phyloP scores from a whole-genome alignment of 1,139 yeast genomes.

The Nakaseomyces kungkrabaensis region DNA sequence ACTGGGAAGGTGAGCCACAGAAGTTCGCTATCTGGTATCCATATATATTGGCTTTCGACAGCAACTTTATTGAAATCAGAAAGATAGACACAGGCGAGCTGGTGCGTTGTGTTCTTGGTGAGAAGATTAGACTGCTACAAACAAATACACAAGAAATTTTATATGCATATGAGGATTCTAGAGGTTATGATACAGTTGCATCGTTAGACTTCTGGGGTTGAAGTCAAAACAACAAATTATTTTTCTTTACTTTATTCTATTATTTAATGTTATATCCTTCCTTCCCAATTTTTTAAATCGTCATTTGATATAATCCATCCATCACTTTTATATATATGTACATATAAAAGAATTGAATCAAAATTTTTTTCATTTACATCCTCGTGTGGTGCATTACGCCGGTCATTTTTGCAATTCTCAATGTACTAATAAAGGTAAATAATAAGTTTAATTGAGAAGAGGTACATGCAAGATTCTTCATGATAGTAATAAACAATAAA shows the following conservation, averaged over 20 bases:
- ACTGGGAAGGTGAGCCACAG: conserved; percentile 96
- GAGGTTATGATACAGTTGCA: conserved; percentile 85
- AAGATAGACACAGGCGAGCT: conserved; percentile 83
- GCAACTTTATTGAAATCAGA: conserved; percentile 82
- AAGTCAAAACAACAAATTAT: neutral
- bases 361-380: neutral
- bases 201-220: conserved; percentile 78
- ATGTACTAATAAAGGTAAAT: too few relatives aligned
- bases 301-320: too few relatives aligned
- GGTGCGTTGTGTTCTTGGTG: conserved; percentile 86
- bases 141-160: conserved; percentile 88
- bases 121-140: conserved; percentile 78
- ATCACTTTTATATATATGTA: too few relatives aligned
- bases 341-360: neutral
- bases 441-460: too few relatives aligned
- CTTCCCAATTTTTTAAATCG: too few relatives aligned
- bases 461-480: too few relatives aligned
- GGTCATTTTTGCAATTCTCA: too few relatives aligned
- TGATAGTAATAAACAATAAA: too few relatives aligned
- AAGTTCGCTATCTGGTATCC: conserved; percentile 92
- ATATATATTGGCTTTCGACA: conserved; percentile 80
- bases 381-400: too few relatives aligned
- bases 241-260: neutral
- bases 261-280: too few relatives aligned
- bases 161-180: conserved; percentile 84